Evolutionary conservation across 306 rosid species (phyloP), one percentile per base, ranked within the genome.

Genomic region (Gillenia trifoliata): DNA sequence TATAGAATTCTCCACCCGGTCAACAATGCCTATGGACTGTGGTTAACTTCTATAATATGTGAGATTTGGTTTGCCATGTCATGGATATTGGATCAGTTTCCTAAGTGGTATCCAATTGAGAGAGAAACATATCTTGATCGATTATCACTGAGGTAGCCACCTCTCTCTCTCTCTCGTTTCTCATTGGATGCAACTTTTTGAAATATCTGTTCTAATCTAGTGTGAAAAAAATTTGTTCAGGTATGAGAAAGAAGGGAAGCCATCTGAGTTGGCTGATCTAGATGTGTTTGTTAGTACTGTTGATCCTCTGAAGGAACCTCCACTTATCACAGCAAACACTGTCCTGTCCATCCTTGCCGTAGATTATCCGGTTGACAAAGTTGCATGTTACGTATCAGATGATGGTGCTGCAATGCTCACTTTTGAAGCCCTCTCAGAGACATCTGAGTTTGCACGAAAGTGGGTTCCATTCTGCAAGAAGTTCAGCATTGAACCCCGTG

Each of bases 381-480:
- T 92, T 41, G 82, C 98, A 22, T 92, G 98, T 85, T 90, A 92
- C 62, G 98, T 92, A 81, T 89, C 98, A 28, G 98, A 92, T 71
- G 98, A 92, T 76, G 98, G 98, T 75, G 96, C 98, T 36, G 96
- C 98, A 65, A 92, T 92, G 98, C 96, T 92, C 55, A 87, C 98
- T 68, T 92, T 92, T 82, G 98, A 92, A 81, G 98, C 95, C 43
- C 91, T 92, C 72, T 92, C 98, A 4, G 98, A 92, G 75, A 90
- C 98, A 68, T 88, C 98, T 10, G 98, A 92, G 83, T 92, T 92
- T 81, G 98, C 96, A 36, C 85, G 98, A 57, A 92, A 92, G 80
- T 92, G 98, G 98, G 98, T 92, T 70, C 98, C 98, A n/a, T 92
- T 92, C 77, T 83, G 91, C 84, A 92, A 92, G 90, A 92, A 86